Evolutionary conservation across 495 filamentous ascomycete genomes (phyloP).

Genomic region (Durotheca rogersii): DNA sequence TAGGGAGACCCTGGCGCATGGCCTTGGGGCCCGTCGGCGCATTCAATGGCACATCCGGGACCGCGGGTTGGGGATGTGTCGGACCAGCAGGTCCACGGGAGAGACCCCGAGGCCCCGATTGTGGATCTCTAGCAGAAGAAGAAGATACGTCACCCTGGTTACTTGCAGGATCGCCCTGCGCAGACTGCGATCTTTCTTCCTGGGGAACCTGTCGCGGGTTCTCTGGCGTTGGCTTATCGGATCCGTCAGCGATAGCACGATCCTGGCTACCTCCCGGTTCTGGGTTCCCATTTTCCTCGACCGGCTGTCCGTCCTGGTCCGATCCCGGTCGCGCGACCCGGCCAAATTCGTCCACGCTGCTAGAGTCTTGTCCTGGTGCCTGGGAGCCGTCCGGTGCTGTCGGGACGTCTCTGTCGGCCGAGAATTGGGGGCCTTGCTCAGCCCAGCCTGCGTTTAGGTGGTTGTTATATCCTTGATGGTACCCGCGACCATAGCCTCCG

Average conservation of each 20-base stretch:
- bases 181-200: conserved; percentile 23
- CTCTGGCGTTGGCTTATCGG: conserved; percentile 20
- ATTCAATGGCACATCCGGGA: conserved; percentile 54
- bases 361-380: conserved; percentile 32
- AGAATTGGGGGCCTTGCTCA: conserved; percentile 35
- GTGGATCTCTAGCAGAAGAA: conserved; percentile 33
- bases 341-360: conserved; percentile 56
- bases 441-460: conserved; percentile 26
- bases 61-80: conserved; percentile 26
- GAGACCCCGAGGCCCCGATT: conserved; percentile 26
- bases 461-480: conserved; percentile 39
- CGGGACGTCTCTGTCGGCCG: conserved; percentile 41
- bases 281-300: conserved; percentile 24
- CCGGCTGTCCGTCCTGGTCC: conserved; percentile 18
- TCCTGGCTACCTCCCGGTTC: conserved; percentile 13
- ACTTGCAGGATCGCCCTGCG: conserved; percentile 27
- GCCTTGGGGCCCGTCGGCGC: conserved; percentile 93
- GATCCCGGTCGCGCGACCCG: conserved; percentile 42
- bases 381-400: conserved; percentile 39
- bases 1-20: conserved; percentile 81
- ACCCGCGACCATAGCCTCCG: conserved; percentile 45
- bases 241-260: conserved; percentile 20
- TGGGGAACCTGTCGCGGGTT: conserved; percentile 24
- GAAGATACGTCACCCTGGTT: conserved; percentile 36
- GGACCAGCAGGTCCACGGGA: conserved; percentile 21